Conservation (phyloP, 2,329 filamentous ascomycete genomes). For the Fusarium agapanthi region DNA sequence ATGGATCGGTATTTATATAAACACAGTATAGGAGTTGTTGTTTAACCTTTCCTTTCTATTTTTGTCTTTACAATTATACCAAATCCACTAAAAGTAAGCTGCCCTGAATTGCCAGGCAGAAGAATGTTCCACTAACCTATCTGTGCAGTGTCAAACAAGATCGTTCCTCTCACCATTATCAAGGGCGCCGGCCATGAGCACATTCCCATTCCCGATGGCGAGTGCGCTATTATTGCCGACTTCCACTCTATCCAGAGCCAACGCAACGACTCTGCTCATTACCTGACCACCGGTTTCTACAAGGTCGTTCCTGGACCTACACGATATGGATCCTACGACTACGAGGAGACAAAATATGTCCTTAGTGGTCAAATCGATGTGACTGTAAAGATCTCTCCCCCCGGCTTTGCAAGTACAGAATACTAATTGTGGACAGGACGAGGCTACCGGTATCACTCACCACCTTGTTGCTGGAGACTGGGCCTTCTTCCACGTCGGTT, state of each 20-base stretch:
- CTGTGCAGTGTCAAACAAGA: slow-evolving; percentile 20
- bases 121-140: background rate
- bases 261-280: background rate
- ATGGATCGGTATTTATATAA: background rate
- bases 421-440: slow-evolving; percentile 5
- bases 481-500: slow-evolving; percentile 32
- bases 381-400: background rate
- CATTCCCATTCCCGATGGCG: slow-evolving; percentile 23
- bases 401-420: accelerated
- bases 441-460: slow-evolving; percentile 28
- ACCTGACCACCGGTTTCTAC: slow-evolving; percentile 27
- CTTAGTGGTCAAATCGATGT: slow-evolving; percentile 25
- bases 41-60: too few species aligned
- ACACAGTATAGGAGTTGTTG: accelerated
- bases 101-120: background rate
- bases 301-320: slow-evolving; percentile 27
- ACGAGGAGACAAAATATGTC: slow-evolving; percentile 32
- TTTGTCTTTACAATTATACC: background rate
- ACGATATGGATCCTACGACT: slow-evolving; percentile 25
- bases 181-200: slow-evolving; percentile 30
- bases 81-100: background rate
- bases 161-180: slow-evolving; percentile 31
- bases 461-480: slow-evolving; percentile 32
- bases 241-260: slow-evolving; percentile 22
- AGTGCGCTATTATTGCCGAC: slow-evolving; percentile 22